These are phyloP conservation scores for Arabidopsis lyrata DNA, from an alignment of 441 rosid species.

Conservation along the genomic window DNA sequence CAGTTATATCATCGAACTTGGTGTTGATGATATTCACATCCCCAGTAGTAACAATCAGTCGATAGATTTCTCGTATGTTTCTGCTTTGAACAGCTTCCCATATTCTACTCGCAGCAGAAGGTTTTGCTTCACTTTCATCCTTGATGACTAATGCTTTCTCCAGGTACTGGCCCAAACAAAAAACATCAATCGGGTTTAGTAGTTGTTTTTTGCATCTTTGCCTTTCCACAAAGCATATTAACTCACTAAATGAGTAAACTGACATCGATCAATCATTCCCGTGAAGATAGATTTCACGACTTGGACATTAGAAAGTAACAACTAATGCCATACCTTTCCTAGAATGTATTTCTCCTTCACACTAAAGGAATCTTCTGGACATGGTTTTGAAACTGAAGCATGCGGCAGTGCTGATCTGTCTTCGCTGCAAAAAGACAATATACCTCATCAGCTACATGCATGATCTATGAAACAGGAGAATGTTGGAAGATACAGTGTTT, in stretches of 20 bases:
- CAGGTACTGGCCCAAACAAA: conserved; percentile 59
- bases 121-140: conserved; percentile 47
- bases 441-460: conserved; percentile 31
- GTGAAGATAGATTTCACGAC: conserved; percentile 5
- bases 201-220: background rate
- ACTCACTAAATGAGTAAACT: background rate
- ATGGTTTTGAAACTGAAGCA: conserved; percentile 66
- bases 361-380: conserved; percentile 57
- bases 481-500: conserved; percentile 13
- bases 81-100: conserved; percentile 83
- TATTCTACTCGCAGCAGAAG: conserved; percentile 48
- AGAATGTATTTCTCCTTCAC: conserved; percentile 81
- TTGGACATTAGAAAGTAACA: conserved; percentile 15
- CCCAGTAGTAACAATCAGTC: conserved; percentile 62
- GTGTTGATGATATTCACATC: conserved; percentile 63
- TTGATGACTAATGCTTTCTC: conserved; percentile 67
- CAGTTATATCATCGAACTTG: conserved; percentile 61
- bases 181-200: conserved; percentile 15
- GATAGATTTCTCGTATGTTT: conserved; percentile 77
- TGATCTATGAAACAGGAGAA: conserved; percentile 14
- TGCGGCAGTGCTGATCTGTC: conserved; percentile 41
- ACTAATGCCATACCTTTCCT: conserved; percentile 64
- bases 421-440: conserved; percentile 57
- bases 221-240: conserved; percentile 1
- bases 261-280: conserved; percentile 14